A percentile compares a stretch with the other conserved stretches of the same genome.
Conservation (phyloP, 345 rosid species). For the Bretschneidera sinensis region DNA sequence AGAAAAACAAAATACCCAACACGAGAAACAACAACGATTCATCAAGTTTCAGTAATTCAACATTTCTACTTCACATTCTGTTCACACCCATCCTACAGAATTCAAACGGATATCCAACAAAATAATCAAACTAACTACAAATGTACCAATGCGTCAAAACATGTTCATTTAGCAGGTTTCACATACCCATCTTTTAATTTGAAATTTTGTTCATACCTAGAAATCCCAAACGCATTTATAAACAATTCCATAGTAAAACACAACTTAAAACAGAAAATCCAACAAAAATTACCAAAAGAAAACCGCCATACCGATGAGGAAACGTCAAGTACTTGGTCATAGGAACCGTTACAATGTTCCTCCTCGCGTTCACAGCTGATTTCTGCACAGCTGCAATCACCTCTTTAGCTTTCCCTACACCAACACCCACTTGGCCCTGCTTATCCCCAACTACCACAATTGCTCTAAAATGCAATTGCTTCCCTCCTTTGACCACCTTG, state of each 20-base stretch:
- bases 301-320: slow-evolving; percentile 56
- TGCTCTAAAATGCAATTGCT: slow-evolving; percentile 70
- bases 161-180: no score
- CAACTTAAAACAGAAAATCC: neutral
- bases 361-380: slow-evolving; percentile 68
- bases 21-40: no score
- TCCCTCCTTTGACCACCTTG: slow-evolving; percentile 94
- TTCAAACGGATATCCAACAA: no score
- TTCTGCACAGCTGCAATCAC: slow-evolving; percentile 77
- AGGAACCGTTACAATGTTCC: slow-evolving; percentile 70
- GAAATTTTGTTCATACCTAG: neutral
- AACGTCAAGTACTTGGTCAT: slow-evolving; percentile 85
- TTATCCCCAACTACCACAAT: slow-evolving; percentile 84
- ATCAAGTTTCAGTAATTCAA: no score
- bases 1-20: no score
- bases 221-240: neutral
- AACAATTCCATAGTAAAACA: neutral
- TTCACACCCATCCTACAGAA: no score
- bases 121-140: neutral
- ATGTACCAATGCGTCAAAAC: no score
- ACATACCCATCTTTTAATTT: no score
- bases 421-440: slow-evolving; percentile 81
- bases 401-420: slow-evolving; percentile 84
- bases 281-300: no score
- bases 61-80: no score